Base-by-base conservation (phyloP, 495 filamentous ascomycete species). In the Penicillium angulare region DNA sequence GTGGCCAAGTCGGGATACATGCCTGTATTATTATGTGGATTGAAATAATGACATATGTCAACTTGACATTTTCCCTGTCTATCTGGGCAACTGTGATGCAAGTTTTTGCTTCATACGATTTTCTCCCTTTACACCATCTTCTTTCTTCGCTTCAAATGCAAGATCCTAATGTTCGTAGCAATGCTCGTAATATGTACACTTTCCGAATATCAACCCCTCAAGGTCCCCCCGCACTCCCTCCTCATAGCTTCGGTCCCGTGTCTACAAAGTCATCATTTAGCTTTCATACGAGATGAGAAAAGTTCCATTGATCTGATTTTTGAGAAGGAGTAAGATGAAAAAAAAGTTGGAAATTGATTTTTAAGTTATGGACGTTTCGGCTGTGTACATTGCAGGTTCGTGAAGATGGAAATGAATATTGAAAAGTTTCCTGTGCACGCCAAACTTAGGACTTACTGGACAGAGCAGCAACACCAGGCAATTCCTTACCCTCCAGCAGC, bases 401-500 rank as follows among this genome's bases (percentile, higher is more conserved):
- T 65, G 49, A 65, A 63, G 56, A 56, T 44, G 52, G 23, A 51
- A 34, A 43, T 34, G 15, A 40, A 29, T 16, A 36, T 13, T 17
- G 31, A 26, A 22, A n/a, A 20, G 16, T n/a, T 27, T 15, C 16
- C 17, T 29, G 31, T 20, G 35, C 24, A 16, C 23, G 20, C 31
- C 27, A 27, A 36, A 45, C 10, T 20, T 46, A 31, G 34, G 76
- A 85, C 86, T 88, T 90, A 88, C 87, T 90, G 74, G 90, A 96
- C 76, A 99, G 84, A 64, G 92, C 92, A 59, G 81, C 75, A 49
- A 99, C 92, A 78, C 95, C 93, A 36, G 95, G 95, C 56, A 99
- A 76, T 38, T 88, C 93, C 81, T 97, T 97, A 69, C 95, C 93
- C 80, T 99, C 93, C 48, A 99, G 79, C 54, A 99, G 78, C 78